These are phyloP conservation scores for Vaccinium darrowii DNA, from an alignment of 148 eudicot genomes.

Conservation along the genomic window DNA sequence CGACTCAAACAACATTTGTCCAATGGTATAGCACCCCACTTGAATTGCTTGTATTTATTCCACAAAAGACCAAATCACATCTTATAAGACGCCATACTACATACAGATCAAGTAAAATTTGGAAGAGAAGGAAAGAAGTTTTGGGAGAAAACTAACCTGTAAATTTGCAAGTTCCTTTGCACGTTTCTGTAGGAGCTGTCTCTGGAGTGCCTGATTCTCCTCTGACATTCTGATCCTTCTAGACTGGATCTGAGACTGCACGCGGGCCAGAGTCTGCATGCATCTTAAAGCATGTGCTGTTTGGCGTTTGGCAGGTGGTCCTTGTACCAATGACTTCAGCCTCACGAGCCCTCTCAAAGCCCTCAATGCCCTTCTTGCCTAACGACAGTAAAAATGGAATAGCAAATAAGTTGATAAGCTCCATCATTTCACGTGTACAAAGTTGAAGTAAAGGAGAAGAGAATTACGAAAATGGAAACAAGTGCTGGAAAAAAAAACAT, in stretches of 20 bases:
- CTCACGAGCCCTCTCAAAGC: slow-evolving; percentile 76
- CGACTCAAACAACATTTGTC: neutral
- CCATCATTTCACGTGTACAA: neutral
- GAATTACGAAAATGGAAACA: neutral
- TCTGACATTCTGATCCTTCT: slow-evolving; percentile 74
- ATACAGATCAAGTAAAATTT: neutral
- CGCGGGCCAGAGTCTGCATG: slow-evolving; percentile 83
- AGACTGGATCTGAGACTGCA: slow-evolving; percentile 70
- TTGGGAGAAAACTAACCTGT: slow-evolving; percentile 37
- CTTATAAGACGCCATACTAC: neutral
- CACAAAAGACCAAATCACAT: neutral
- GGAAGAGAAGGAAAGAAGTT: neutral
- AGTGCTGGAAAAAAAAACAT: neutral
- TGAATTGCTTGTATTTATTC: neutral
- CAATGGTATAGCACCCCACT: neutral
- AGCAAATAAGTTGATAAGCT: neutral
- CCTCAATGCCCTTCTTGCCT: slow-evolving; percentile 79
- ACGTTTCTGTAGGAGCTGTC: slow-evolving; percentile 66
- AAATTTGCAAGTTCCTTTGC: slow-evolving; percentile 64
- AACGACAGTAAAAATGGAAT: neutral
- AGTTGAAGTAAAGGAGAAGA: neutral
- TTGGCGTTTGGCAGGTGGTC: slow-evolving; percentile 62
- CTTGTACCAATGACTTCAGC: slow-evolving; percentile 63
- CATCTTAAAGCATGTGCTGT: slow-evolving; percentile 68
- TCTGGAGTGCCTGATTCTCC: slow-evolving; percentile 74